Percentiles rank a stretch among this genome's conserved stretches.
These are phyloP conservation scores for Starmerella gropengiesseri DNA, from an alignment of 805 yeast species.

Conservation along the genomic window DNA sequence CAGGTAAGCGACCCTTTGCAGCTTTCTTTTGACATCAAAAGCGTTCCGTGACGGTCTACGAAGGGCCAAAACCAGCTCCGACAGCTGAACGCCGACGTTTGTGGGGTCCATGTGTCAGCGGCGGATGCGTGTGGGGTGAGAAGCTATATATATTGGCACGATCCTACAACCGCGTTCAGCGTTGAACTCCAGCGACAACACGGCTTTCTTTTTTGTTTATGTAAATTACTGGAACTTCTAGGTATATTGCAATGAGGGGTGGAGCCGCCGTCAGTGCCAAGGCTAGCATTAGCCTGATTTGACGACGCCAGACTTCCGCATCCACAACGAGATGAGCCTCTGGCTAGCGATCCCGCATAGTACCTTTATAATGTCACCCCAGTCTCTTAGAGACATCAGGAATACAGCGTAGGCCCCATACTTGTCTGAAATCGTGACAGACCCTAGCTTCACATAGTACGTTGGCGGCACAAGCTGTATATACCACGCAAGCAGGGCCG, in stretches of 20 bases:
- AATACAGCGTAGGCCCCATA: not conserved
- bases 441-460: conserved; percentile 1
- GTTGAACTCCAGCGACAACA: too few relatives aligned
- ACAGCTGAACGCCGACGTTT: conserved; percentile 6
- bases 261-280: too few relatives aligned
- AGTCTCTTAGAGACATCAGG: not conserved
- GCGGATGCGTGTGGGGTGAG: too few relatives aligned
- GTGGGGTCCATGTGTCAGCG: conserved; percentile 9
- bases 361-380: not conserved
- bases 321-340: not conserved
- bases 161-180: too few relatives aligned
- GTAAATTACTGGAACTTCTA: too few relatives aligned
- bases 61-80: conserved; percentile 5
- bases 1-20: conserved; percentile 10
- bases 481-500: conserved; percentile 1
- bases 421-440: not conserved
- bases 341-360: not conserved
- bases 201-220: too few relatives aligned
- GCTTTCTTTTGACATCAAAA: conserved; percentile 6
- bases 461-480: not conserved
- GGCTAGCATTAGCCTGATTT: too few relatives aligned
- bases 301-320: not conserved
- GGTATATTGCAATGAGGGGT: too few relatives aligned
- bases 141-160: too few relatives aligned
- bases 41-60: conserved; percentile 3